Evolutionary conservation across 202 grass and related monocot genomes (phyloP).

Genomic region (Zoysia matrella): DNA sequence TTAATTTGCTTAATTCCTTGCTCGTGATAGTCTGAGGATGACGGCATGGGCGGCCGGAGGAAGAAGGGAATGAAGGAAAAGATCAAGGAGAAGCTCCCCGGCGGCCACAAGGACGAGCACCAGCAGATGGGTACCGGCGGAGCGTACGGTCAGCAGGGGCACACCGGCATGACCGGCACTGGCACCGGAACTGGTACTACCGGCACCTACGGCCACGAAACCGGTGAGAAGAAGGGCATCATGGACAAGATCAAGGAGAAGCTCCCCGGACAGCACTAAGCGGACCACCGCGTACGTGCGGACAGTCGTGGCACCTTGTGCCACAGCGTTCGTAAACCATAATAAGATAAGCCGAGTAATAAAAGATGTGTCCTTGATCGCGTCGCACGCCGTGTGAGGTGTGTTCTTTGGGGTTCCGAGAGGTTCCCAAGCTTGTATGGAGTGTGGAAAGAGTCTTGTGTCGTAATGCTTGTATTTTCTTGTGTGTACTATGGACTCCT

Average conservation of each 20-base stretch:
- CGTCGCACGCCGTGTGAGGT: background rate
- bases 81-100: conserved; percentile 41
- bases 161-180: conserved; percentile 36
- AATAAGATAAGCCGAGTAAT: background rate
- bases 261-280: conserved; percentile 63
- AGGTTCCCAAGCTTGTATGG: too few relatives aligned
- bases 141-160: conserved; percentile 37
- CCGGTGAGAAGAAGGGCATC: conserved; percentile 63
- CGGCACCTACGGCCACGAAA: background rate
- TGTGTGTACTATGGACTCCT: too few relatives aligned
- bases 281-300: background rate
- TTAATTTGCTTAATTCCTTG: background rate
- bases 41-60: conserved; percentile 71
- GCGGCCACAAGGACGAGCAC: conserved; percentile 38
- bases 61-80: conserved; percentile 72
- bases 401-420: background rate
- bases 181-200: background rate
- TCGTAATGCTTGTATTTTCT: too few relatives aligned
- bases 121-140: background rate
- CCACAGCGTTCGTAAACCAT: background rate
- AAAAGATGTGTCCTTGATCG: background rate
- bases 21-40: conserved; percentile 36
- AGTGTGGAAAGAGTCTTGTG: too few relatives aligned
- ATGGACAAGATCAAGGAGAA: conserved; percentile 49
- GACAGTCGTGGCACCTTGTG: too few relatives aligned